Evolutionary conservation across 768 basidiomycete species (phyloP), one percentile per base, ranked within the genome.

Genomic region (Termitomyces sp.): DNA sequence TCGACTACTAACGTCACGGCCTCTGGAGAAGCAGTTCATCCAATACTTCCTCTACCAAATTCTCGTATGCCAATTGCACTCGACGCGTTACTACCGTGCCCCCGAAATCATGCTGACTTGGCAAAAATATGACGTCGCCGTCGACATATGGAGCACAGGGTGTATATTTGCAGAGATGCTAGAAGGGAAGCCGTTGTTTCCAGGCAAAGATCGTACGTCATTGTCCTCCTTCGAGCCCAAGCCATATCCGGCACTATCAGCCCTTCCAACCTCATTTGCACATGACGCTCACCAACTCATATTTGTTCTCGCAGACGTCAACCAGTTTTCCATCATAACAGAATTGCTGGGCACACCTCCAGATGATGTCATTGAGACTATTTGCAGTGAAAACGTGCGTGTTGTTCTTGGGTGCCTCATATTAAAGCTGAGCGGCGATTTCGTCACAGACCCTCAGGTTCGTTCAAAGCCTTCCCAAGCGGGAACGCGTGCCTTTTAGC

Each of bases 91-190:
- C 77, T 99, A 99, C 72, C 89, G 97, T 54, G 97, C 97, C 6
- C 97, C 97, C 5, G 97, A 99, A 75, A 99, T 99, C 77, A 99
- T 99, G 97, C 82, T 99, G 71, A 99, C 97, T 41, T 99, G 97
- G 97, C 97, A 99, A 74, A 98, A 98, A 79, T 99, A 99, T 77
- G 96, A 98, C 73, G 95, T 98, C 58, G 97, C 96, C 53, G 97
- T 99, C 62, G 97, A 99, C 72, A 96, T 98, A 71, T 98, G 97
- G 97, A 95, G 93, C 69, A 95, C 95, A 12, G 97, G 95, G 6
- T 99, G 97, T 78, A 98, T 99, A 72, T 98, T 99, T 69, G 97
- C 97, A 5, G 97, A 99, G 79, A 99, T 99, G 97, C 77, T 99
- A 51, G 95, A 98, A 72, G 97, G 97, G 35, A 98, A 98, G 71